Conservation (phyloP, 129 eudicot genomes). For the Kitagawia praeruptora region DNA sequence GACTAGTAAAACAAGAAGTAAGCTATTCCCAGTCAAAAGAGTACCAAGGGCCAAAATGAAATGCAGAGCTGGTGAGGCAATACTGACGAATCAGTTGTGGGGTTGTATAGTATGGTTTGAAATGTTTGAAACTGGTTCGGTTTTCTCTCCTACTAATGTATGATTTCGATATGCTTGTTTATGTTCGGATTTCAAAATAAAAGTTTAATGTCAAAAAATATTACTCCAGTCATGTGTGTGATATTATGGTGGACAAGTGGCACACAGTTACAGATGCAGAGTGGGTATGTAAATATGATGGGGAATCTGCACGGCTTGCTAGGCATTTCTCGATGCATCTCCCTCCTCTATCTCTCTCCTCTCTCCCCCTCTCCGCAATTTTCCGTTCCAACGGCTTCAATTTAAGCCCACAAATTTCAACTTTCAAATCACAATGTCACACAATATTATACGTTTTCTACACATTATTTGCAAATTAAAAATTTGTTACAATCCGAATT, state of each 20-base stretch:
- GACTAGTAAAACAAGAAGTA: background rate
- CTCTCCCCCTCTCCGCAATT: no score
- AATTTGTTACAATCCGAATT: no score
- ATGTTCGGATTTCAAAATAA: no score
- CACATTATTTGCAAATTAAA: no score
- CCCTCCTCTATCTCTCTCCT: background rate
- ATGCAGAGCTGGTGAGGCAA: background rate
- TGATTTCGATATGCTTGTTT: no score
- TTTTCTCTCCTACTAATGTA: no score
- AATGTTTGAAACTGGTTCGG: no score
- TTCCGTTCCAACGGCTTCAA: constrained; percentile 1
- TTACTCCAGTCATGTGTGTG: background rate
- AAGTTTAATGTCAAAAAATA: no score
- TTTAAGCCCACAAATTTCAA: background rate
- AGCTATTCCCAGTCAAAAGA: background rate
- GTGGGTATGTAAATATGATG: background rate
- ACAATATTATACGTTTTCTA: no score
- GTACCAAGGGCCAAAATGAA: background rate
- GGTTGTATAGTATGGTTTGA: background rate
- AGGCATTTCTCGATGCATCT: background rate
- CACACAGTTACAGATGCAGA: constrained; percentile 1
- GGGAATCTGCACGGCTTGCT: constrained; percentile 10
- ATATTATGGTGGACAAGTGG: constrained; percentile 8
- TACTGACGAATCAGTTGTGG: background rate
- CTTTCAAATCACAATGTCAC: background rate